phyloP scores from a whole-genome alignment of 176 grass and related monocot genomes.

The Juncus inflexus region DNA sequence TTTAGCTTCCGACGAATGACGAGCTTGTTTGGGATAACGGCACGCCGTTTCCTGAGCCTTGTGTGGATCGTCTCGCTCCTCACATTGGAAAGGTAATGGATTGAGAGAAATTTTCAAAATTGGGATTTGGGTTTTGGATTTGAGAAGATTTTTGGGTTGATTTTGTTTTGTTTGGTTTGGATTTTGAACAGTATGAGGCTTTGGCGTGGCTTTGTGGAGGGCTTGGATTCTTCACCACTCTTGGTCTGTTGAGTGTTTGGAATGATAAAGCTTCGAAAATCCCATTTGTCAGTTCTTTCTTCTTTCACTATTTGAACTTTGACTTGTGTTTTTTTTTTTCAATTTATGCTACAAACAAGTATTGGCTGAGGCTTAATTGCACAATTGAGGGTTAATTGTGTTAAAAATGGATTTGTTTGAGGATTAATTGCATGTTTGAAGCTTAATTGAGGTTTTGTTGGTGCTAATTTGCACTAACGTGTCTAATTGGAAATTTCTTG shows the following conservation, averaged over 20 bases:
- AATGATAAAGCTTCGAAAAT: slow-evolving; percentile 94
- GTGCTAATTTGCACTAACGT: not conserved
- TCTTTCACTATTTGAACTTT: not conserved
- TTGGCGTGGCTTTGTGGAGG: slow-evolving; percentile 93
- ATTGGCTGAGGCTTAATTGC: too few species aligned
- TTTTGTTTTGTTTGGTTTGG: slow-evolving; percentile 28
- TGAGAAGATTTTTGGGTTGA: slow-evolving; percentile 13
- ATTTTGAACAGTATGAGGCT: slow-evolving; percentile 56
- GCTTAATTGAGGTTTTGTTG: not conserved
- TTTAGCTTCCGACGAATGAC: slow-evolving; percentile 58
- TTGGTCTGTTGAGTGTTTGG: slow-evolving; percentile 49
- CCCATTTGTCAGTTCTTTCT: slow-evolving; percentile 63
- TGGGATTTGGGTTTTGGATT: not conserved
- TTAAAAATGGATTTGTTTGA: not conserved
- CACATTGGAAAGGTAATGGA: slow-evolving; percentile 73
- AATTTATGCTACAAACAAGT: too few species aligned
- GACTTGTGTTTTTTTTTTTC: not conserved
- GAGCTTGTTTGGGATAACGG: slow-evolving; percentile 97
- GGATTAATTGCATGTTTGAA: not conserved
- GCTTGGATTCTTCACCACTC: slow-evolving; percentile 61
- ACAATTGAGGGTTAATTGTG: too few species aligned
- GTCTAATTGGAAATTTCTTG: not conserved
- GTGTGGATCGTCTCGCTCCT: slow-evolving; percentile 86
- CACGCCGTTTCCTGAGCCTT: slow-evolving; percentile 84
- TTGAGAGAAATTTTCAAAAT: not conserved